Percentiles rank a stretch among this genome's conserved stretches.
Conservation (phyloP, 2,329 filamentous ascomycete genomes). For the Coniochaeta sp. region DNA sequence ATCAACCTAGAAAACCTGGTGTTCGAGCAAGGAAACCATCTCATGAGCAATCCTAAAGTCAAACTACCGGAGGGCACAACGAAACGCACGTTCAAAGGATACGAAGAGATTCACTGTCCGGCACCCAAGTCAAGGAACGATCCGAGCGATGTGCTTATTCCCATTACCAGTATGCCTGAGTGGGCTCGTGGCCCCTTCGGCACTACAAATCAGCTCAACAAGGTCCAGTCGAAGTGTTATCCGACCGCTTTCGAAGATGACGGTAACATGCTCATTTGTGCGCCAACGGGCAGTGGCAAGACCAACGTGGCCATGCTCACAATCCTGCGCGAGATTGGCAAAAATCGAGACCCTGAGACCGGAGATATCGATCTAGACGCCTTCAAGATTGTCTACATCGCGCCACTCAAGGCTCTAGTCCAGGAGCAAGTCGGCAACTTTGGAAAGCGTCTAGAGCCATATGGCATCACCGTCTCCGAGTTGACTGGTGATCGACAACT, state of each 20-base stretch:
- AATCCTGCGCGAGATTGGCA: slow-evolving; percentile 93
- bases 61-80: slow-evolving; percentile 89
- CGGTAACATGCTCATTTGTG: slow-evolving; percentile 96
- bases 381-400: slow-evolving; percentile 98
- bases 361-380: slow-evolving; percentile 93
- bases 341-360: slow-evolving; percentile 79
- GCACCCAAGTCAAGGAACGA: slow-evolving; percentile 82
- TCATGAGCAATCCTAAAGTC: slow-evolving; percentile 99
- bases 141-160: slow-evolving; percentile 71
- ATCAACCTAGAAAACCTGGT: slow-evolving; percentile 95
- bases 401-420: slow-evolving; percentile 88
- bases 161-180: slow-evolving; percentile 81
- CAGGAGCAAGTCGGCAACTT: slow-evolving; percentile 99
- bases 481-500: slow-evolving; percentile 95
- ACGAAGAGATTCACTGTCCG: slow-evolving; percentile 96
- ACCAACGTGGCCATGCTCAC: slow-evolving; percentile 98
- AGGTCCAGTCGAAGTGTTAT: slow-evolving; percentile 91
- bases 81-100: slow-evolving; percentile 93
- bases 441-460: slow-evolving; percentile 80
- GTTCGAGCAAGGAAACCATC: slow-evolving; percentile 95
- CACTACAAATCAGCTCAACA: slow-evolving; percentile 79
- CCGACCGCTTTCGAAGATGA: slow-evolving; percentile 87
- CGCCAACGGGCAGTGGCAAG: slow-evolving; percentile 94
- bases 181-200: slow-evolving; percentile 88
- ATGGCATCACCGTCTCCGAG: slow-evolving; percentile 89